phyloP scores from a whole-genome alignment of 257 asterid species.

The Scutellaria minor region DNA sequence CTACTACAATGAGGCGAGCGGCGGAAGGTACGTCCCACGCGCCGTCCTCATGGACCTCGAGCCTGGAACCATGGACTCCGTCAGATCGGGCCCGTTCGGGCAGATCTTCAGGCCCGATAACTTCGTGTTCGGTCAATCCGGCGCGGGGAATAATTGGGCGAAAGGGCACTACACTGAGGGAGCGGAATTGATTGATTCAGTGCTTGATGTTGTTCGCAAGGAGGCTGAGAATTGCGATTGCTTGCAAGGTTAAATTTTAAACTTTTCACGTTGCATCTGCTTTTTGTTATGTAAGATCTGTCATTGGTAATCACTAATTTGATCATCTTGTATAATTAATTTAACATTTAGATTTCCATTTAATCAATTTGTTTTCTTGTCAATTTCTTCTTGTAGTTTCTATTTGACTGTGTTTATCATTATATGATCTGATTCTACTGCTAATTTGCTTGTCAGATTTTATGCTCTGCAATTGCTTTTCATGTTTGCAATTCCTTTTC shows the following conservation, averaged over 20 bases:
- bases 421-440: too few relatives aligned
- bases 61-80: conserved; percentile 71
- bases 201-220: conserved; percentile 61
- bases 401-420: too few relatives aligned
- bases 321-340: too few relatives aligned
- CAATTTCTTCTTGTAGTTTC: too few relatives aligned
- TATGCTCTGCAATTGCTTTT: too few relatives aligned
- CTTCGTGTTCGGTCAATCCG: conserved; percentile 66
- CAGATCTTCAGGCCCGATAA: conserved; percentile 69
- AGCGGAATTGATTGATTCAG: conserved; percentile 61
- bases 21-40: conserved; percentile 72
- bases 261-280: background rate
- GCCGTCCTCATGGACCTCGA: conserved; percentile 75
- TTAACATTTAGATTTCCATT: too few relatives aligned
- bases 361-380: too few relatives aligned
- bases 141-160: conserved; percentile 71
- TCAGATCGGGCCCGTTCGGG: conserved; percentile 67
- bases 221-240: conserved; percentile 67
- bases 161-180: conserved; percentile 69
- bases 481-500: too few relatives aligned
- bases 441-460: too few relatives aligned
- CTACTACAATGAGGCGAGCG: conserved; percentile 69
- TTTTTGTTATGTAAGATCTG: background rate
- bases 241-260: conserved; percentile 50
- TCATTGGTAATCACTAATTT: background rate